phyloP scores from a whole-genome alignment of 371 early-diverging fungal genomes.

The Circinella minor region DNA sequence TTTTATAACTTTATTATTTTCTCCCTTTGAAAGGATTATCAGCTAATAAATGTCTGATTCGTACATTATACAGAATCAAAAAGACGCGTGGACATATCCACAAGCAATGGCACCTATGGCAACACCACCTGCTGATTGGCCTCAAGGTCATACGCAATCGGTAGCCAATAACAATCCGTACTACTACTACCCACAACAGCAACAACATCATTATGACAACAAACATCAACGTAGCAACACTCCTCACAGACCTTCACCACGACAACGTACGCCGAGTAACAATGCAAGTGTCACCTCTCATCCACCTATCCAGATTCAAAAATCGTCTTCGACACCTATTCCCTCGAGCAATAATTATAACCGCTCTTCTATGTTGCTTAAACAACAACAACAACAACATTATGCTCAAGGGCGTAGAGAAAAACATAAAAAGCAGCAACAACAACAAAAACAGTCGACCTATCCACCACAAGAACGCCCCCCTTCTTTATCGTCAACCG shows the following conservation, averaged over 20 bases:
- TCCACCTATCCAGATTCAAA: slow-evolving; percentile 30
- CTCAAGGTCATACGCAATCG: slow-evolving; percentile 2
- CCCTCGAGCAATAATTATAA: slow-evolving; percentile 16
- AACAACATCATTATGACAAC: slow-evolving; percentile 9
- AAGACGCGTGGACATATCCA: slow-evolving; percentile 28
- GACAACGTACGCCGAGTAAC: slow-evolving; percentile 26
- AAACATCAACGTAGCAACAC: slow-evolving; percentile 23
- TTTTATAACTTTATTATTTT: neutral
- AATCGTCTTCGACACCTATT: slow-evolving; percentile 35
- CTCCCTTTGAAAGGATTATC: neutral
- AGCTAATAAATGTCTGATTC: slow-evolving; percentile 12
- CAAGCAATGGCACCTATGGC: slow-evolving; percentile 15
- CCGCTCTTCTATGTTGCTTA: slow-evolving; percentile 16
- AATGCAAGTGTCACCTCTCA: slow-evolving; percentile 13
- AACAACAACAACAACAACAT: slow-evolving; percentile 23
- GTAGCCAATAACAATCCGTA: slow-evolving; percentile 11
- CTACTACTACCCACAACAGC: slow-evolving; percentile 19
- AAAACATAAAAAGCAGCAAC: slow-evolving; percentile 16
- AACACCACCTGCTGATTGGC: slow-evolving; percentile 16
- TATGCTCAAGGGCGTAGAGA: slow-evolving; percentile 20
- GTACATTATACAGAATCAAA: slow-evolving; percentile 11
- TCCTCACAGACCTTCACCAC: slow-evolving; percentile 14
- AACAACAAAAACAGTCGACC: slow-evolving; percentile 9
- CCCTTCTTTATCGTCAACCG: slow-evolving; percentile 5
- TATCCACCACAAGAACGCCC: slow-evolving; percentile 14